These are phyloP conservation scores for Malus fusca DNA, from an alignment of 306 rosid species.

Conservation along the genomic window DNA sequence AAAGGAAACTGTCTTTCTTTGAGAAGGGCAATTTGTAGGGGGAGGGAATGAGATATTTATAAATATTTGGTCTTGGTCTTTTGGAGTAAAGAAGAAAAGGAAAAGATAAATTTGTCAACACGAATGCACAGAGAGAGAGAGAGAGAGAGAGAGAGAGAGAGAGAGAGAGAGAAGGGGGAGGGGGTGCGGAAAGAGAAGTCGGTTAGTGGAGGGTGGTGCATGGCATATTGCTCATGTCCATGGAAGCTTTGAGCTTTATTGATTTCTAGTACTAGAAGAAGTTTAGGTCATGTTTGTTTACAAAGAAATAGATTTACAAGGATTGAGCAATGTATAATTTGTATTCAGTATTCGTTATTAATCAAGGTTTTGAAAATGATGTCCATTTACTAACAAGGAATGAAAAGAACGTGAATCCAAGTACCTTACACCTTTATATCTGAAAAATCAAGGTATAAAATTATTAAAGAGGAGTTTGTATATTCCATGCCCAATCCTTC, in stretches of 20 bases:
- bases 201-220: conserved; percentile 46
- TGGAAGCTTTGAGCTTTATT: background rate
- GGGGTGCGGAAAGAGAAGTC: conserved; percentile 12
- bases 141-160: too few relatives aligned
- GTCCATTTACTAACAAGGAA: too few relatives aligned
- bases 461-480: too few relatives aligned
- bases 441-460: too few relatives aligned
- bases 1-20: conserved; percentile 22
- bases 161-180: too few relatives aligned
- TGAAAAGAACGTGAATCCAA: too few relatives aligned
- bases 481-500: background rate
- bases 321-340: too few relatives aligned
- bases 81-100: conserved; percentile 11
- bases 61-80: background rate
- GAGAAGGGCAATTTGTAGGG: conserved; percentile 15
- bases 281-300: background rate
- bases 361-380: too few relatives aligned
- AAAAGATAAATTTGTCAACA: conserved; percentile 43
- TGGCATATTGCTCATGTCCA: conserved; percentile 19
- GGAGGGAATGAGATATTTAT: background rate
- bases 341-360: background rate
- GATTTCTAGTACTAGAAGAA: background rate
- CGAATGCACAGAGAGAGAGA: conserved; percentile 36
- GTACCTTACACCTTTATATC: too few relatives aligned
- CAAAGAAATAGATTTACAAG: background rate